Evolutionary conservation across 768 basidiomycete genomes (phyloP).

Genomic region (Lentinula lateritia): DNA sequence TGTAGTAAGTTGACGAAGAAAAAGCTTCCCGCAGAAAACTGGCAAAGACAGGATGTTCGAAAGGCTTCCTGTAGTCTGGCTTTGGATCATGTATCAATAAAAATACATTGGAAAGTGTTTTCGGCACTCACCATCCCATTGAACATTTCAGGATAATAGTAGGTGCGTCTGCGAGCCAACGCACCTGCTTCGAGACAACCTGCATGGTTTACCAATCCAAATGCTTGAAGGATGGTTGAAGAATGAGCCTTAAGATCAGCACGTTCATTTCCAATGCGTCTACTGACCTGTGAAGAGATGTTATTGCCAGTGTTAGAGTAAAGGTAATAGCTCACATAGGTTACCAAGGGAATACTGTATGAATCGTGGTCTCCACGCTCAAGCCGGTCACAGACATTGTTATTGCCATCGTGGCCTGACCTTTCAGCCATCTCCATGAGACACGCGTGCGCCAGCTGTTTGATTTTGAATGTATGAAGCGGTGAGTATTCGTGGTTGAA

Average conservation of each 20-base stretch:
- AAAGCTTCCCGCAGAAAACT: neutral
- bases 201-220: neutral
- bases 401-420: neutral
- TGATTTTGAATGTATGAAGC: neutral
- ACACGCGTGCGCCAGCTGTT: neutral
- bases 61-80: neutral
- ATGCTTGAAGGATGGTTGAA: neutral
- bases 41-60: neutral
- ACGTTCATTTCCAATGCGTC: neutral
- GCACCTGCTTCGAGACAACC: neutral
- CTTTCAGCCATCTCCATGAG: neutral
- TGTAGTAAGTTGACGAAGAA: neutral
- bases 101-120: neutral
- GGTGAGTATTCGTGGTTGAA: neutral
- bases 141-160: neutral
- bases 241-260: neutral
- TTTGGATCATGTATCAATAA: neutral
- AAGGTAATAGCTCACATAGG: neutral
- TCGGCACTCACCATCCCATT: neutral
- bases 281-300: too few relatives aligned
- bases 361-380: neutral
- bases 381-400: neutral
- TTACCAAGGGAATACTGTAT: neutral
- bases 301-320: too few relatives aligned
- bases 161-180: neutral